Base-by-base conservation (phyloP, 1,284 basidiomycete species). In the Cutaneotrichosporon cavernicola region DNA sequence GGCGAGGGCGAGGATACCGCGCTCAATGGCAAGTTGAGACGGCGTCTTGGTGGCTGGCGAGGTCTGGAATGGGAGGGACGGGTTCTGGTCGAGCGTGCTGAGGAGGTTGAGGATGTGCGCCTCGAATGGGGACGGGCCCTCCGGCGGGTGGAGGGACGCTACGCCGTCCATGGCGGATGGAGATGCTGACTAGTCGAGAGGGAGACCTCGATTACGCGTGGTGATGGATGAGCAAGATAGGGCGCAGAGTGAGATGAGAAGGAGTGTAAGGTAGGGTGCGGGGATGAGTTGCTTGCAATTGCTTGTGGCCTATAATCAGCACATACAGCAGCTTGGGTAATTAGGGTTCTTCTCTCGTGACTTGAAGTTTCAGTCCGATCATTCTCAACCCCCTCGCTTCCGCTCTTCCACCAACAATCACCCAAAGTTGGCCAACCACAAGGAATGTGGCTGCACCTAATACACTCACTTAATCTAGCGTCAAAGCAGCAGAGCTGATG, bases 51-150 rank as follows among this genome's bases (percentile, higher is more conserved):
- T 60, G 1, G 71, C 72, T 4, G 59, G 56, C 0, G 56, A 73
- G 61, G 75, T 74, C 11, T 75, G 73, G 66, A 68, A 78, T 2
- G 76, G 72, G 7, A 75, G 74, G 4, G 76, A 75, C 0, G 76
- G 75, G 26, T 74, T 71, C 60, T 73, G 66, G 5, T 73, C 72
- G 26, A 77, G 66, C 1, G 65, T 46, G 2, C 73, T 70, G 10
- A 79, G 64, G 31, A 79, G 72, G n/a, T 65, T 61, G 11, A 77
- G 68, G 50, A 78, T 58, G 55, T 79, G 74, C 2, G 68, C 56
- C 63, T 79, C 71, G 64, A 77, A 79, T 5, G 72, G 69, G 5
- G 69, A 69, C 5, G 68, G 51, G 31, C 63, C 63, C 36, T 65
- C 58, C n/a, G 38, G 55, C 3, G 43, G 43, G 13, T 40, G 55